Evolutionary conservation across 371 early-diverging fungal genomes (phyloP), one percentile per base, ranked within the genome.

Genomic region (Rhizomucor miehei): DNA sequence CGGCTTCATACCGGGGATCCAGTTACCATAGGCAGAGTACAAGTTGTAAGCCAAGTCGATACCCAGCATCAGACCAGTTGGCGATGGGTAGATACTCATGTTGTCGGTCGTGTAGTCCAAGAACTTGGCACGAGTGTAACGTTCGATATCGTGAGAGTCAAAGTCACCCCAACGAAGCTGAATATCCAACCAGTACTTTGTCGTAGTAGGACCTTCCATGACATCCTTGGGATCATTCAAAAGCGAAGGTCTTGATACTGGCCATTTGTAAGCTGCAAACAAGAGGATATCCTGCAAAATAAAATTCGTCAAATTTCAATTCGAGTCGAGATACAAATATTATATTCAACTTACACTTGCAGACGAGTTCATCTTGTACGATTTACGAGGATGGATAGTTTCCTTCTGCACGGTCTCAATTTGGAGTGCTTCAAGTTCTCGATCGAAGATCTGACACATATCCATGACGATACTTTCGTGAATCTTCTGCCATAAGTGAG

Each of bases 401-500:
- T 98, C 98, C 80, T 98, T 99, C 63, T 97, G 97, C 36, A 99
- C 98, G 6, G 97, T 95, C 70, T 97, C 97, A 57, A 99, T 96
- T 63, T 97, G 98, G 47, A 99, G 78, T 4, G 98, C 96, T 65
- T 98, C 97, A 46, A 97, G 73, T 69, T 98, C 98, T 60, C 96
- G 95, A 80, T 99, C 99, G 65, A 99, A 87, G 16, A 98, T 96
- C 69, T 98, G 98, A 77, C 96, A 89, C 56, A 40, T 77, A 77
- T 95, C 95, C 87, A 94, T 89, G 6, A 94, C 92, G 57, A 96
- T 65, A n/a, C 88, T 86, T 77, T 98, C 96, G 79, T 99, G 98
- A 53, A 99, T 96, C 82, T 97, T 97, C 69, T 95, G 94, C 99
- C 99, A 99, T 75, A 99, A 92, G 76, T 97, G 95, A 44, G 98